phyloP scores from a whole-genome alignment of 75 land plant genomes.

The Isoetes taiwanensis region DNA sequence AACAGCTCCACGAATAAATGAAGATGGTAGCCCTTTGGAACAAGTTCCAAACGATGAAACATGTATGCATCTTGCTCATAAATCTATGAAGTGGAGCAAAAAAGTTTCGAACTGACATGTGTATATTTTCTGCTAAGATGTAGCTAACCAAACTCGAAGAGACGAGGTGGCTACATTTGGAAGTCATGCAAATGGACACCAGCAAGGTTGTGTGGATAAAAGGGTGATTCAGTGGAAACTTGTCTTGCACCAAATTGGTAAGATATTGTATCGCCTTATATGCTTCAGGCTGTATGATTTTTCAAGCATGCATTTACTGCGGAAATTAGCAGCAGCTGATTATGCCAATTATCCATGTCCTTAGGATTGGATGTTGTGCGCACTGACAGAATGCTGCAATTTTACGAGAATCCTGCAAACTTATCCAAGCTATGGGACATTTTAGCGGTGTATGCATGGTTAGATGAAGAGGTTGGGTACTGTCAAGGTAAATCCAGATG shows the following conservation, averaged over 20 bases:
- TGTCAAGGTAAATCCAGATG: slow-evolving; percentile 67
- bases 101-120: too few species aligned
- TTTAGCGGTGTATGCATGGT: slow-evolving; percentile 67
- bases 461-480: slow-evolving; percentile 64
- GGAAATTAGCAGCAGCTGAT: background rate
- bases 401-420: slow-evolving; percentile 52
- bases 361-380: slow-evolving; percentile 78
- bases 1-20: slow-evolving; percentile 40
- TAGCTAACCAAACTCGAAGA: background rate
- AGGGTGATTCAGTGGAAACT: slow-evolving; percentile 15
- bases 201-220: too few species aligned
- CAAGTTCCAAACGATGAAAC: background rate
- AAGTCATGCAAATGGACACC: too few species aligned
- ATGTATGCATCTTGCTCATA: background rate
- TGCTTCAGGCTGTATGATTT: background rate
- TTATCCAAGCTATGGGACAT: slow-evolving; percentile 68
- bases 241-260: slow-evolving; percentile 20
- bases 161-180: background rate
- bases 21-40: slow-evolving; percentile 33
- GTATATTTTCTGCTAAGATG: too few species aligned
- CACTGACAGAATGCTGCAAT: slow-evolving; percentile 63
- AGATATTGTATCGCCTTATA: background rate
- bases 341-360: background rate
- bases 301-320: background rate
- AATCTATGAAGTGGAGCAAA: too few species aligned